Evolutionary conservation across 768 basidiomycete species (phyloP).

Genomic region (Phylloporus arenicola): DNA sequence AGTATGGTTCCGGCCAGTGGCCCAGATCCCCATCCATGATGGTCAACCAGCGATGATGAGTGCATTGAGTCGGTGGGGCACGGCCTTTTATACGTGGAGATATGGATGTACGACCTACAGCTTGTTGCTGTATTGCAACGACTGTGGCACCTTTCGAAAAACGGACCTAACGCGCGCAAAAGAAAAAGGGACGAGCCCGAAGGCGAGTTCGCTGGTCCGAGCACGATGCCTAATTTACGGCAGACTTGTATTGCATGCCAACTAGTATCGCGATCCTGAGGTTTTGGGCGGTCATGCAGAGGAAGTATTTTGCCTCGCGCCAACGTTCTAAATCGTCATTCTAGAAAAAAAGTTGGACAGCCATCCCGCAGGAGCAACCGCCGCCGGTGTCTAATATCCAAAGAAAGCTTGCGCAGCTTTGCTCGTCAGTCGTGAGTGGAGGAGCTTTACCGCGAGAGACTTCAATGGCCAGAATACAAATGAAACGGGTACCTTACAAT

Average conservation of each 20-base stretch:
- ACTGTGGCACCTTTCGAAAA: background rate
- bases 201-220: background rate
- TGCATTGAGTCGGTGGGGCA: background rate
- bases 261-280: conserved; percentile 21
- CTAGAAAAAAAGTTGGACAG: conserved; percentile 14
- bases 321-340: conserved; percentile 7
- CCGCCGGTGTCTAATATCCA: background rate
- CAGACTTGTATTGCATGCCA: conserved; percentile 3
- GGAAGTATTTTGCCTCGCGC: background rate
- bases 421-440: background rate
- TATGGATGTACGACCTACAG: conserved; percentile 11
- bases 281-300: conserved; percentile 2
- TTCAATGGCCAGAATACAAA: background rate
- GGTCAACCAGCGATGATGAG: background rate
- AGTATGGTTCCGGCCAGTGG: conserved; percentile 6
- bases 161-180: background rate
- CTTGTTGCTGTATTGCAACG: conserved; percentile 20
- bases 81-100: conserved; percentile 12
- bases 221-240: background rate
- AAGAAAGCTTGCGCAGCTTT: background rate
- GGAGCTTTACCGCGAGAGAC: background rate
- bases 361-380: conserved; percentile 4
- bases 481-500: background rate
- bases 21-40: conserved; percentile 12
- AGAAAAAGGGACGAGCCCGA: background rate